Conservation (phyloP, 2,329 filamentous ascomycete species). For the Penicillium vulpinum region DNA sequence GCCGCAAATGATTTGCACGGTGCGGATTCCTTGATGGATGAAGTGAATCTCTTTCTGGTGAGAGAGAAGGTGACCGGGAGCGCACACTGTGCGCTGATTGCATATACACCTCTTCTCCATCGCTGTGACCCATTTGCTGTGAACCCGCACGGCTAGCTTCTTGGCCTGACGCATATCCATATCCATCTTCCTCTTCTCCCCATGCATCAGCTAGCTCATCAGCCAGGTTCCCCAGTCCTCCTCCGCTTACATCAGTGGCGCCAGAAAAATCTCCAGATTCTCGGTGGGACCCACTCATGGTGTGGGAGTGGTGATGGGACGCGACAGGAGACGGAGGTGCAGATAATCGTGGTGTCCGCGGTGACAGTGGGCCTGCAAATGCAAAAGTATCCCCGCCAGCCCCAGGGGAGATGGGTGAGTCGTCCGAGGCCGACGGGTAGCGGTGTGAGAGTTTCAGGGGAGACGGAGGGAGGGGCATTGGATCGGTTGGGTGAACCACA, state of each 20-base stretch:
- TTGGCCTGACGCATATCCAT: conserved; percentile 44
- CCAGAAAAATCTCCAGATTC: conserved; percentile 43
- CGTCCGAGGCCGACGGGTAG: conserved; percentile 41
- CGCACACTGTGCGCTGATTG: conserved; percentile 30
- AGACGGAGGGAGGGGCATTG: conserved; percentile 35
- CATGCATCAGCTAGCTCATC: conserved; percentile 64
- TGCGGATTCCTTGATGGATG: conserved; percentile 43
- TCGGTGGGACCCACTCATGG: conserved; percentile 38
- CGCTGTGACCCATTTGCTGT: conserved; percentile 33
- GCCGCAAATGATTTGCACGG: conserved; percentile 35
- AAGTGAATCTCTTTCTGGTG: conserved; percentile 28
- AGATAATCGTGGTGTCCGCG: conserved; percentile 39
- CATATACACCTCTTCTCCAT: conserved; percentile 33
- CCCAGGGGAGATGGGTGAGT: conserved; percentile 38
- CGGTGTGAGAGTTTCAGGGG: conserved; percentile 42
- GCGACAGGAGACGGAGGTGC: conserved; percentile 42
- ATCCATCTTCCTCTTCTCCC: conserved; percentile 53
- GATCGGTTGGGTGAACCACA: conserved; percentile 7
- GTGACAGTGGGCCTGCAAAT: conserved; percentile 34
- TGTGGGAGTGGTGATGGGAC: conserved; percentile 39
- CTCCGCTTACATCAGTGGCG: conserved; percentile 31
- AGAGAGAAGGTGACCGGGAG: conserved; percentile 27
- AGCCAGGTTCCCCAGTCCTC: conserved; percentile 61
- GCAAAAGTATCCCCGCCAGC: conserved; percentile 33
- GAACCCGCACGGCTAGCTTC: conserved; percentile 33